Conservation (phyloP, 176 grass and related monocot genomes). For the Dendrocalamus sinicus region DNA sequence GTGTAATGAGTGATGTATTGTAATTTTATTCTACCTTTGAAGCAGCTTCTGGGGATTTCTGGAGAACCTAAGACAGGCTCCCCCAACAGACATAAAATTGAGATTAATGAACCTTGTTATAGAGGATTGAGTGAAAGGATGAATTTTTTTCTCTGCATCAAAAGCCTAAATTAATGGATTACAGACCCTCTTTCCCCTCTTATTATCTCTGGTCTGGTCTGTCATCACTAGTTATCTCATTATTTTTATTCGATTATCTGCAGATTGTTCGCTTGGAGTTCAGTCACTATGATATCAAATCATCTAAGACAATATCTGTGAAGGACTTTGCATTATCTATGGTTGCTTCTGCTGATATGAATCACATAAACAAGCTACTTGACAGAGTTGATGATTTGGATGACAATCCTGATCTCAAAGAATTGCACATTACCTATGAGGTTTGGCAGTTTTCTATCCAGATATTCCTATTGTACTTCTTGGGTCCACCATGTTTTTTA, state of each 20-base stretch:
- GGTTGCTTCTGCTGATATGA: constrained; percentile 93
- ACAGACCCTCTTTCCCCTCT: background rate
- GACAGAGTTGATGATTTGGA: constrained; percentile 80
- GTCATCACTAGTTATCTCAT: background rate
- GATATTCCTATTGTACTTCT: background rate
- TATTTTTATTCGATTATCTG: constrained; percentile 5
- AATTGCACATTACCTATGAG: constrained; percentile 78
- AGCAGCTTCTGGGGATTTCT: background rate
- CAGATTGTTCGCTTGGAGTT: constrained; percentile 96
- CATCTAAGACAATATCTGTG: constrained; percentile 72
- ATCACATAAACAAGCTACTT: constrained; percentile 85
- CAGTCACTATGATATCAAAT: constrained; percentile 87
- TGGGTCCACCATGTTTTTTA: constrained; percentile 8
- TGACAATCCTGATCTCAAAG: constrained; percentile 62
- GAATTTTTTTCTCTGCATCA: background rate
- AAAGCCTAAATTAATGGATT: background rate
- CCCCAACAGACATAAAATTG: constrained; percentile 1
- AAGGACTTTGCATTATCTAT: constrained; percentile 97
- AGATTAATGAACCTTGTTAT: background rate
- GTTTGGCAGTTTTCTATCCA: constrained; percentile 50
- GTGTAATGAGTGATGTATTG: constrained; percentile 18
- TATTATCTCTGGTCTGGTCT: background rate
- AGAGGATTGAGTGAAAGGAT: constrained; percentile 14
- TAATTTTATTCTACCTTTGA: constrained; percentile 18
- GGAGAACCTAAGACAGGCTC: background rate